A percentile compares a stretch with the other conserved stretches of the same genome.
Conservation (phyloP, 495 filamentous ascomycete genomes). For the Bombardia bombarda region DNA sequence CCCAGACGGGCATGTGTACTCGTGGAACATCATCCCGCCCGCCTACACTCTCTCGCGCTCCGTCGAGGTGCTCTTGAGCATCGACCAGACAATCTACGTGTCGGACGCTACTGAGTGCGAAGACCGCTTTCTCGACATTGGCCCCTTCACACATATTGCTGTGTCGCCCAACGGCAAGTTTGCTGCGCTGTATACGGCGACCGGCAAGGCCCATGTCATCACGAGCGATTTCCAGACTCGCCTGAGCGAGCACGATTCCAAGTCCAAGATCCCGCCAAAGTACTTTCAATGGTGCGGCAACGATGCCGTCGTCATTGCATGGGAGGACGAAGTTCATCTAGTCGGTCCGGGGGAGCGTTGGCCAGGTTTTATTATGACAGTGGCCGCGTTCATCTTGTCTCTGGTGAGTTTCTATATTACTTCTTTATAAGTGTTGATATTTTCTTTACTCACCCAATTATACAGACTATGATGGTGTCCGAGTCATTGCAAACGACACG, state of each 20-base stretch:
- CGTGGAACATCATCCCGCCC: slow-evolving; percentile 86
- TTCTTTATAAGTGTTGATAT: neutral
- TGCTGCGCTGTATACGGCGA: slow-evolving; percentile 74
- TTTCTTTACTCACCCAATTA: slow-evolving; percentile 25
- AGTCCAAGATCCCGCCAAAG: slow-evolving; percentile 74
- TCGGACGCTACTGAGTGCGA: slow-evolving; percentile 84
- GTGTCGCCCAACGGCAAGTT: slow-evolving; percentile 88
- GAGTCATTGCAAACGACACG: slow-evolving; percentile 79
- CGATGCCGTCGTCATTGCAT: slow-evolving; percentile 86
- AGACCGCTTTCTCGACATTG: slow-evolving; percentile 81
- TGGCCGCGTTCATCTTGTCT: slow-evolving; percentile 76
- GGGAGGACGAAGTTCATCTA: slow-evolving; percentile 97
- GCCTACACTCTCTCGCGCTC: slow-evolving; percentile 87
- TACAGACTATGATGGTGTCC: slow-evolving; percentile 80
- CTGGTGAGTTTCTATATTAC: slow-evolving; percentile 54
- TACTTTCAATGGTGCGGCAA: slow-evolving; percentile 95
- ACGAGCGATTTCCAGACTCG: slow-evolving; percentile 89
- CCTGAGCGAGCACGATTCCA: slow-evolving; percentile 85
- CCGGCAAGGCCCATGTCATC: slow-evolving; percentile 87
- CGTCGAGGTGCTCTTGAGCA: slow-evolving; percentile 86
- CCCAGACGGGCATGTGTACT: slow-evolving; percentile 70
- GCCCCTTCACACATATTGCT: slow-evolving; percentile 82
- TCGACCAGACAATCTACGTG: slow-evolving; percentile 75
- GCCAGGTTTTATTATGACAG: slow-evolving; percentile 80
- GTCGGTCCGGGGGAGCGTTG: slow-evolving; percentile 76